Conservation (phyloP, 169 alveolate species). For the Neospora caninum region DNA sequence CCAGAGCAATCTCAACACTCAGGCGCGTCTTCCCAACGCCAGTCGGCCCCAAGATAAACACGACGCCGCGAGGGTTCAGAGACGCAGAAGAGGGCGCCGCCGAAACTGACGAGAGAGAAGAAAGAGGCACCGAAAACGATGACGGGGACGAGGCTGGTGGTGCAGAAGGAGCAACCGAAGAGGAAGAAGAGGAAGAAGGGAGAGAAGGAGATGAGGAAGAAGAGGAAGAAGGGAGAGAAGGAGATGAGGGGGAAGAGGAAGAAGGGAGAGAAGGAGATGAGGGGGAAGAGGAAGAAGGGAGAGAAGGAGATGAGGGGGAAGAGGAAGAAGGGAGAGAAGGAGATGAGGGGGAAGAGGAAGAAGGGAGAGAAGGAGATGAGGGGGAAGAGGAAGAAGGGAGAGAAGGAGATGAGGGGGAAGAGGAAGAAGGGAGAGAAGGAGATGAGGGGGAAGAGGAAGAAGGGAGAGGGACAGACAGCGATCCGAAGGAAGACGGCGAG, state of each 20-base stretch:
- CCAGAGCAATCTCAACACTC: constrained; percentile 29
- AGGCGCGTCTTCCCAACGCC: constrained; percentile 66
- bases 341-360: not conserved
- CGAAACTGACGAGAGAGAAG: not conserved
- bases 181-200: not conserved
- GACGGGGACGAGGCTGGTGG: not conserved
- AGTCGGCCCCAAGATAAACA: constrained; percentile 59
- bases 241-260: no score
- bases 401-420: not conserved
- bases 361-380: not conserved
- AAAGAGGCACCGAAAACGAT: not conserved
- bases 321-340: not conserved
- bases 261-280: no score
- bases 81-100: not conserved
- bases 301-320: no score
- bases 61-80: not conserved
- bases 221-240: no score
- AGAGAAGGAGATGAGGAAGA: no score
- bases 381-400: not conserved
- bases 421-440: no score
- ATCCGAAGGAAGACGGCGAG: no score
- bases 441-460: constrained; percentile 12
- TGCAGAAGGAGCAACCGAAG: not conserved
- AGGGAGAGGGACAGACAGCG: not conserved
- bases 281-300: no score